Conservation (phyloP, 768 basidiomycete genomes). For the Mycena polygramma region DNA sequence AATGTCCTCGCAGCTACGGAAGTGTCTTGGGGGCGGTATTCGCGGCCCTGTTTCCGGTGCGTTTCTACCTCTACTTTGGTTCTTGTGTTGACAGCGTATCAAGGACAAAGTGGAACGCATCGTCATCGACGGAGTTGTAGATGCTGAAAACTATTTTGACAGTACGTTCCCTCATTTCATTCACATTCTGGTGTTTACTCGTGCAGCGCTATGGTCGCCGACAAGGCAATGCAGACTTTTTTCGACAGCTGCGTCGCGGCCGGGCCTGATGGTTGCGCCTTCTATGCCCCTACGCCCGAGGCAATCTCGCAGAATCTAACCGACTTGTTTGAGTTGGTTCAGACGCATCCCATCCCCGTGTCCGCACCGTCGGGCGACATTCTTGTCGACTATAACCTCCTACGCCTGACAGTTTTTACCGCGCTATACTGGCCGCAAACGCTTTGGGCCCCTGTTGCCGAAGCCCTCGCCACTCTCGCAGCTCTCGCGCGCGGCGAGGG, state of each 20-base stretch:
- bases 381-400: not conserved
- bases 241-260: constrained; percentile 39
- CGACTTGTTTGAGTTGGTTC: constrained; percentile 14
- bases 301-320: constrained; percentile 36
- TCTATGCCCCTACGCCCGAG: constrained; percentile 39
- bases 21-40: constrained; percentile 2
- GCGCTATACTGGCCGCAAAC: not conserved
- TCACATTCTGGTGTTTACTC: constrained; percentile 8
- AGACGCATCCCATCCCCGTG: constrained; percentile 1
- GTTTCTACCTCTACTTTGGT: not conserved
- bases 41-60: constrained; percentile 7
- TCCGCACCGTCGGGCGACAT: not conserved
- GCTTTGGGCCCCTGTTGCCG: not conserved
- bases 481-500: constrained; percentile 5
- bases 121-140: constrained; percentile 41
- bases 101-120: constrained; percentile 30
- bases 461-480: not conserved
- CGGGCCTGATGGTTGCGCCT: constrained; percentile 39
- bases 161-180: constrained; percentile 33
- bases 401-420: not conserved
- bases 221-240: constrained; percentile 40
- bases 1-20: constrained; percentile 6
- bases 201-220: constrained; percentile 36
- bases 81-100: not conserved
- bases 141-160: constrained; percentile 42